Percentiles rank a stretch among this genome's conserved stretches.
phyloP scores from a whole-genome alignment of 257 asterid genomes.

The Galeopsis tetrahit region DNA sequence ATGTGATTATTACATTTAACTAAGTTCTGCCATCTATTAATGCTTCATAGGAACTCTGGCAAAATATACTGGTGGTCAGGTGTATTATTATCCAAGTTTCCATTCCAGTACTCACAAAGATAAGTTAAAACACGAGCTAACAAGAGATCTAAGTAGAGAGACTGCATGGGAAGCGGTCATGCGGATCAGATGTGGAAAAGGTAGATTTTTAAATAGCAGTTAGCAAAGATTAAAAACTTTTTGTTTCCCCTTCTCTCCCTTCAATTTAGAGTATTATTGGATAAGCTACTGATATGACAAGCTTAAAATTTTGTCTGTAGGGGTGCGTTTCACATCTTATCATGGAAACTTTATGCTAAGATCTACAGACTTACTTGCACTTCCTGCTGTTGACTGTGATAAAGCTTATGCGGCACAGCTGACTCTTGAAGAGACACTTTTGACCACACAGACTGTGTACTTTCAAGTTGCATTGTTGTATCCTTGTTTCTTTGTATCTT shows the following conservation, averaged over 20 bases:
- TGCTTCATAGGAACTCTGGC: constrained; percentile 79
- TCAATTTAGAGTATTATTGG: constrained; percentile 8
- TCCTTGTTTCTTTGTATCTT: constrained; percentile 56
- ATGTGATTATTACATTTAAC: constrained; percentile 26
- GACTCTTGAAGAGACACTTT: constrained; percentile 90
- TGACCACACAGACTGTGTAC: constrained; percentile 80
- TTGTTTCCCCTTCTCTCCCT: not conserved
- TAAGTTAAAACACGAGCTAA: constrained; percentile 78
- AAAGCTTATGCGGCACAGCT: constrained; percentile 96
- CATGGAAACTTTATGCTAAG: constrained; percentile 98
- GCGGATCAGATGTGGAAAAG: constrained; percentile 99
- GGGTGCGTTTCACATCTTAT: constrained; percentile 94
- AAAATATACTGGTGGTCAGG: constrained; percentile 99
- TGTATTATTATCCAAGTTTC: constrained; percentile 88
- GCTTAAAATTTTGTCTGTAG: constrained; percentile 48
- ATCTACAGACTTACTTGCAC: constrained; percentile 94
- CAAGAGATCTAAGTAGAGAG: constrained; percentile 95
- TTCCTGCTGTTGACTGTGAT: constrained; percentile 98
- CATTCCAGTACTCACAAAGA: constrained; percentile 69
- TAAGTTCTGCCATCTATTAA: constrained; percentile 29
- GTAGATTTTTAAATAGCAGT: constrained; percentile 43
- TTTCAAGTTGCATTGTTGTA: constrained; percentile 97
- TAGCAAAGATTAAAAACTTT: constrained; percentile 19
- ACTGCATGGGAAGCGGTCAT: constrained; percentile 99
- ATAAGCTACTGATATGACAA: constrained; percentile 31